These are phyloP conservation scores for Tolypocladium sp. DNA, from an alignment of 2,329 filamentous ascomycete genomes.

Conservation along the genomic window DNA sequence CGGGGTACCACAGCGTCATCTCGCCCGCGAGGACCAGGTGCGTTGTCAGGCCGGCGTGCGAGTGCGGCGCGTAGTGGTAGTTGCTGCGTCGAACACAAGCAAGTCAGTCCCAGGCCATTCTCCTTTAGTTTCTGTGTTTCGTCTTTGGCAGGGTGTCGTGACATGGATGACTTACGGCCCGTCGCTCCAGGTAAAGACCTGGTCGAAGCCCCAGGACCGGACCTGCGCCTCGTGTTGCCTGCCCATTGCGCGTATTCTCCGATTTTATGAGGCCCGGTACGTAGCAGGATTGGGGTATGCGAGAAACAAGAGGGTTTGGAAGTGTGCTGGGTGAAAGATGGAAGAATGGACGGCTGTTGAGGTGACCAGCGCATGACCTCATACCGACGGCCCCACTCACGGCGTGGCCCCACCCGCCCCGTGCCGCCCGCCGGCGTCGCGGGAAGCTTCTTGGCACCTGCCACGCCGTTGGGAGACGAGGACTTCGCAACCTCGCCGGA, in stretches of 20 bases:
- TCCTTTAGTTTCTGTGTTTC: background rate
- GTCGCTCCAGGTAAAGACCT: conserved; percentile 67
- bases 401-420: background rate
- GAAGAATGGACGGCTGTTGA: background rate
- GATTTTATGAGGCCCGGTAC: background rate
- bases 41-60: conserved; percentile 54
- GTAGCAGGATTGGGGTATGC: background rate
- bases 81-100: conserved; percentile 36
- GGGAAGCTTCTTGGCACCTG: background rate
- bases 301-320: background rate
- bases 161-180: conserved; percentile 44
- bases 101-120: background rate
- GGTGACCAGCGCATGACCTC: background rate
- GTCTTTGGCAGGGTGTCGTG: background rate
- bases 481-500: too few relatives aligned
- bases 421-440: background rate
- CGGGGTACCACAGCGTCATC: conserved; percentile 58
- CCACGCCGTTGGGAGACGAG: background rate
- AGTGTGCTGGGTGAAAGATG: background rate
- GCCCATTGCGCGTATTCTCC: conserved; percentile 12
- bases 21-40: conserved; percentile 59
- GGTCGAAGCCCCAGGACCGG: conserved; percentile 57
- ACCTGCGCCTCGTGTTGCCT: conserved; percentile 46
- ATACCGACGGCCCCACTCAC: background rate
- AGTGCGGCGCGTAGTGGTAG: conserved; percentile 59